These are phyloP conservation scores for Microbotryum silenes-acaulis DNA, from an alignment of 1,284 basidiomycete genomes.

Conservation along the genomic window DNA sequence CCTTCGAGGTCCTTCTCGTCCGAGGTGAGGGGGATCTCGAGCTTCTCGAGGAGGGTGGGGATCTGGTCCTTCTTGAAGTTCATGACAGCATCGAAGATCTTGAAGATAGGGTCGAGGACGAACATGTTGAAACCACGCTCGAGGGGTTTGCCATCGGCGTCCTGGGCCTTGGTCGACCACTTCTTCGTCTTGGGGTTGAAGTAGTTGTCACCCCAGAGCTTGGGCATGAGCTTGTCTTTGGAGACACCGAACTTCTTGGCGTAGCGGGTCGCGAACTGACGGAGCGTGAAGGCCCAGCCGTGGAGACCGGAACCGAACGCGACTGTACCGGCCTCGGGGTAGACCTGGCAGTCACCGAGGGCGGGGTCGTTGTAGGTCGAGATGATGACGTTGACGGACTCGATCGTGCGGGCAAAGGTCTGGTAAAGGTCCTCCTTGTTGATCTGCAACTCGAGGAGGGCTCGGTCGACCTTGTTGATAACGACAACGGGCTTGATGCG, in stretches of 20 bases:
- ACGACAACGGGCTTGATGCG: slow-evolving; percentile 99
- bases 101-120: slow-evolving; percentile 99
- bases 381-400: slow-evolving; percentile 97
- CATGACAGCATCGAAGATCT: slow-evolving; percentile 97
- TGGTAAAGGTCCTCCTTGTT: slow-evolving; percentile 96
- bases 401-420: slow-evolving; percentile 91
- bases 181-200: slow-evolving; percentile 98
- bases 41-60: slow-evolving; percentile 83
- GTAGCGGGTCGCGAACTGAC: slow-evolving; percentile 92
- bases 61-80: slow-evolving; percentile 98
- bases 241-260: slow-evolving; percentile 99
- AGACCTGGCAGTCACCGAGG: slow-evolving; percentile 97
- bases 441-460: slow-evolving; percentile 96
- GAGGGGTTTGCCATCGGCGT: slow-evolving; percentile 76
- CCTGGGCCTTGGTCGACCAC: slow-evolving; percentile 76
- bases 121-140: slow-evolving; percentile 59
- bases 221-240: slow-evolving; percentile 65
- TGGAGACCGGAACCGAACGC: slow-evolving; percentile 99
- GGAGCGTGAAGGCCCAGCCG: slow-evolving; percentile 99
- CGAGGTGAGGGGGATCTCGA: slow-evolving; percentile 80
- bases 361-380: slow-evolving; percentile 92
- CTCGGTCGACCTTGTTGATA: slow-evolving; percentile 99
- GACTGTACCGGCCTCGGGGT: slow-evolving; percentile 96
- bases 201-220: slow-evolving; percentile 99
- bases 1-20: slow-evolving; percentile 95